phyloP scores from a whole-genome alignment of 2,329 filamentous ascomycete genomes.

The Akanthomyces muscarius region DNA sequence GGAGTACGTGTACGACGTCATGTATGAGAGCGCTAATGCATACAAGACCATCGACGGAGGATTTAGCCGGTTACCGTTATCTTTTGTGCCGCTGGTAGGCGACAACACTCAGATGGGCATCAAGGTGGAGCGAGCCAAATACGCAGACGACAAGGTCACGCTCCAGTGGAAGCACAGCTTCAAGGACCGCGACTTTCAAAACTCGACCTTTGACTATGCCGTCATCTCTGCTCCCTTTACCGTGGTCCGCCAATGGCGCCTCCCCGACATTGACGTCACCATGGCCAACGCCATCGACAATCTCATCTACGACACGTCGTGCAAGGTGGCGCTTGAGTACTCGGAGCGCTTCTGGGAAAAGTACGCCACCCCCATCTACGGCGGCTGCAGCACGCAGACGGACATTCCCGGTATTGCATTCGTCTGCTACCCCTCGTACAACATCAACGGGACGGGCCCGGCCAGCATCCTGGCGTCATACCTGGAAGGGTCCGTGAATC shows the following conservation, averaged over 20 bases:
- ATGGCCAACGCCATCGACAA: constrained; percentile 46
- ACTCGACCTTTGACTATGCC: constrained; percentile 59
- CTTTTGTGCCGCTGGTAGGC: constrained; percentile 59
- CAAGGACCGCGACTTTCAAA: constrained; percentile 37
- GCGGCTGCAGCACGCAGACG: constrained; percentile 54
- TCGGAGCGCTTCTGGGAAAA: constrained; percentile 59
- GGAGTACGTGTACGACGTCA: constrained; percentile 31
- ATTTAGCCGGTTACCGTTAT: constrained; percentile 52
- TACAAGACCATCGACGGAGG: constrained; percentile 63
- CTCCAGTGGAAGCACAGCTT: constrained; percentile 52
- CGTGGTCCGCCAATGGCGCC: constrained; percentile 60
- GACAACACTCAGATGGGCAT: constrained; percentile 53
- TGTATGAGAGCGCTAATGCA: constrained; percentile 25
- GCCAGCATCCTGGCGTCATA: constrained; percentile 62
- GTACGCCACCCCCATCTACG: constrained; percentile 52
- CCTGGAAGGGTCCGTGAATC: constrained; percentile 39
- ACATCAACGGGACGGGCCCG: constrained; percentile 59
- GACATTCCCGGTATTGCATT: constrained; percentile 59
- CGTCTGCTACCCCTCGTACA: constrained; percentile 65
- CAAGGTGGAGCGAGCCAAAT: constrained; percentile 54
- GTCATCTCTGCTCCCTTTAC: constrained; percentile 63
- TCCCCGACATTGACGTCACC: constrained; percentile 43
- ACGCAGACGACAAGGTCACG: constrained; percentile 50
- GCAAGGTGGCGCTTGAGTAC: constrained; percentile 65
- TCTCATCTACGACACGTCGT: constrained; percentile 42